Evolutionary conservation across 2,329 filamentous ascomycete genomes (phyloP).

Genomic region (Aspergillus texensis): DNA sequence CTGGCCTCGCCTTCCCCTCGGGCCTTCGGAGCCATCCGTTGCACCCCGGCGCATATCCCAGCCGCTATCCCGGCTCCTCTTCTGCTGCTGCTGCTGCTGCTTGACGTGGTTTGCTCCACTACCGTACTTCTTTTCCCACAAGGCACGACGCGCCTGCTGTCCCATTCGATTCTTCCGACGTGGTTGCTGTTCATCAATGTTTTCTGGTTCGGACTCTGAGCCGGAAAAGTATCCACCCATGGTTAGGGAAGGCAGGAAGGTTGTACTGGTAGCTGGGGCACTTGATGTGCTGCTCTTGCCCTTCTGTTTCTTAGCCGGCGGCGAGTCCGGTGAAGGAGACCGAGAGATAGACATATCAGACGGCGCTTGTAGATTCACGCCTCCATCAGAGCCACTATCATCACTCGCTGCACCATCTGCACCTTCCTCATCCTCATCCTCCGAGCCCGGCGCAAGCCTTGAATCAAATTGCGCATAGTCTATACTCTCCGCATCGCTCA

Average conservation of each 20-base stretch:
- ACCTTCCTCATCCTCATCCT: constrained; percentile 28
- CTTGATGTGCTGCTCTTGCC: constrained; percentile 27
- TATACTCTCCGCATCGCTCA: constrained; percentile 30
- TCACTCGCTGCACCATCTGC: constrained; percentile 25
- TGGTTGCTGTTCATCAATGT: constrained; percentile 46
- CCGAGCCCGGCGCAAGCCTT: constrained; percentile 36
- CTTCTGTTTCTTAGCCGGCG: constrained; percentile 20
- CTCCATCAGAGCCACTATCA: constrained; percentile 14
- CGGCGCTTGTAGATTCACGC: constrained; percentile 13
- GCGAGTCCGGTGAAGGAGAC: constrained; percentile 35
- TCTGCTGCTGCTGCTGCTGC: constrained; percentile 39
- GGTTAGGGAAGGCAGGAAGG: constrained; percentile 63
- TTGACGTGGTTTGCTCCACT: constrained; percentile 60
- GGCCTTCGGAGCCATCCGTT: constrained; percentile 31
- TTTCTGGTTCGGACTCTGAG: constrained; percentile 58
- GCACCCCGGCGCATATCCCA: constrained; percentile 64
- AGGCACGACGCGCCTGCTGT: constrained; percentile 61
- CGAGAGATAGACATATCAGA: constrained; percentile 40
- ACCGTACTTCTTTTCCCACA: constrained; percentile 66
- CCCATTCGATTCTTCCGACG: constrained; percentile 64
- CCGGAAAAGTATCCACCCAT: constrained; percentile 66
- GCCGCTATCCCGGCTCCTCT: constrained; percentile 50
- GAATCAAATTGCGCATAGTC: constrained; percentile 37
- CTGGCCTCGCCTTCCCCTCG: constrained; percentile 31
- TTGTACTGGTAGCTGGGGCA: constrained; percentile 42